Evolutionary conservation across 2,329 filamentous ascomycete genomes (phyloP).

Genomic region (Botrytis fabae): DNA sequence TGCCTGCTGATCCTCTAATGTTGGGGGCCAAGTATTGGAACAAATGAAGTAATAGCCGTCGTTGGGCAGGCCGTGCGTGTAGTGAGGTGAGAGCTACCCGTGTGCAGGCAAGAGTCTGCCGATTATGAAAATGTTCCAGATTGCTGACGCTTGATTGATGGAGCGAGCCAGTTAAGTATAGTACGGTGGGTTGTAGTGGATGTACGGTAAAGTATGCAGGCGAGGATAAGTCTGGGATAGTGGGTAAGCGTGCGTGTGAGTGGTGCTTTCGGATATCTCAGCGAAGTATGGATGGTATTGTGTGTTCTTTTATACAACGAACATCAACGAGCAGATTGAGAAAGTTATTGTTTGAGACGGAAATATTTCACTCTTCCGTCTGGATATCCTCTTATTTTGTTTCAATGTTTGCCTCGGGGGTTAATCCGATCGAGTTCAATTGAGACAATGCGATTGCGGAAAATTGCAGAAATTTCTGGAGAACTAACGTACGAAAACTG

Average conservation of each 20-base stretch:
- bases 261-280: slow-evolving; percentile 4
- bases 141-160: background rate
- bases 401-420: slow-evolving; percentile 17
- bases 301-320: background rate
- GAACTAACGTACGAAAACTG: slow-evolving; percentile 25
- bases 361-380: background rate
- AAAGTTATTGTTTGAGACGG: background rate
- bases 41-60: slow-evolving; percentile 7
- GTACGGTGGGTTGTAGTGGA: background rate
- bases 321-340: background rate
- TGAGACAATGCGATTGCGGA: slow-evolving; percentile 21
- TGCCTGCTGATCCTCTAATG: slow-evolving; percentile 13
- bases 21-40: slow-evolving; percentile 12
- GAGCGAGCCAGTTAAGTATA: background rate
- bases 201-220: slow-evolving; percentile 11
- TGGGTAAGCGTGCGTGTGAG: slow-evolving; percentile 5
- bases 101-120: background rate
- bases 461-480: slow-evolving; percentile 23
- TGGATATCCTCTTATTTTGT: slow-evolving; percentile 21
- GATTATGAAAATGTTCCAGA: background rate
- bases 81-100: background rate
- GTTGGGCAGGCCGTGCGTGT: slow-evolving; percentile 16
- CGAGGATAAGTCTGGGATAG: slow-evolving; percentile 12
- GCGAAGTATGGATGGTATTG: background rate
- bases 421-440: slow-evolving; percentile 22